These are phyloP conservation scores for Dactylellina sp. DNA, from an alignment of 2,329 filamentous ascomycete species.

Conservation along the genomic window DNA sequence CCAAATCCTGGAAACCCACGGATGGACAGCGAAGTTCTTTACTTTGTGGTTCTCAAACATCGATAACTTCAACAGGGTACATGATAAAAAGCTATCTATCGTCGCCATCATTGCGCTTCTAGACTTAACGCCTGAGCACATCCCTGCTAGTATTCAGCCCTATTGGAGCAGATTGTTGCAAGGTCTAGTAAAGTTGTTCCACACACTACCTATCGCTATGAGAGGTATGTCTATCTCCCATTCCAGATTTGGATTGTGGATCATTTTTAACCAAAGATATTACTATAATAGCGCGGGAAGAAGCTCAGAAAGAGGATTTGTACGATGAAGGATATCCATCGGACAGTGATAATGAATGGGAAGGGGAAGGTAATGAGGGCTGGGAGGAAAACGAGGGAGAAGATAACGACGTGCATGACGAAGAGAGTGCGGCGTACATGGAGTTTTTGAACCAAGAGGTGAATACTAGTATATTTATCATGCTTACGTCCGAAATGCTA, in stretches of 20 bases:
- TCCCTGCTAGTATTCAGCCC: conserved; percentile 90
- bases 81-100: conserved; percentile 98
- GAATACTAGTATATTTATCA: conserved; percentile 6
- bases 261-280: conserved; percentile 60
- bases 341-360: conserved; percentile 78
- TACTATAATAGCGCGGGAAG: conserved; percentile 78
- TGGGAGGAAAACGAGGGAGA: conserved; percentile 78
- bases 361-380: conserved; percentile 77
- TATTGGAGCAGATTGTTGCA: conserved; percentile 93
- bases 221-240: conserved; percentile 73
- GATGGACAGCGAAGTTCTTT: conserved; percentile 99
- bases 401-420: conserved; percentile 75
- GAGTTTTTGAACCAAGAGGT: conserved; percentile 78
- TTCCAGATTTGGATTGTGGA: neutral
- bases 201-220: conserved; percentile 85
- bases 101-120: conserved; percentile 90
- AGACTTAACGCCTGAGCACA: conserved; percentile 80
- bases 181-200: conserved; percentile 90
- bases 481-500: neutral
- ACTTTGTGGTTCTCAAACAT: conserved; percentile 98
- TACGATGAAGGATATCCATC: conserved; percentile 71
- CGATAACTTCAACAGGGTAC: conserved; percentile 89
- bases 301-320: conserved; percentile 89
- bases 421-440: conserved; percentile 92
- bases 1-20: conserved; percentile 86